A percentile compares a stretch with the other conserved stretches of the same genome.
Evolutionary conservation across 2,329 filamentous ascomycete genomes (phyloP).

Genomic region (Ceratocystiopsis sp.): DNA sequence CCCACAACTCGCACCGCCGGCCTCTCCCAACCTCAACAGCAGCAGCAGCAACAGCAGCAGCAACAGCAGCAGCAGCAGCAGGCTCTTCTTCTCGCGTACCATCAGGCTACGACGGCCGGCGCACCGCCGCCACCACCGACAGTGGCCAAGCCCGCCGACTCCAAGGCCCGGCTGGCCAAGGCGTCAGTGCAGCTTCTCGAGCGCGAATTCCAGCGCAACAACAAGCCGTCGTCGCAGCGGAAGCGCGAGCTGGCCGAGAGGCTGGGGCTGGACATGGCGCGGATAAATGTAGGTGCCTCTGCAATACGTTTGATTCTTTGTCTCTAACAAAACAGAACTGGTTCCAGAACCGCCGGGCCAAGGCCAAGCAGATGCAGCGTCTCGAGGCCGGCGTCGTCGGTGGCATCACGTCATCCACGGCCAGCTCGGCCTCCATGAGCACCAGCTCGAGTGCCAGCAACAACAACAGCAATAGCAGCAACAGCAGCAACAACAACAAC

Average conservation of each 20-base stretch:
- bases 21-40: background rate
- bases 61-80: no score
- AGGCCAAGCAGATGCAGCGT: slow-evolving; percentile 45
- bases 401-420: slow-evolving; percentile 20
- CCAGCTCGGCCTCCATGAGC: slow-evolving; percentile 16
- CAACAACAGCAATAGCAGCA: no score
- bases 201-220: slow-evolving; percentile 44
- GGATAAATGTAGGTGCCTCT: slow-evolving; percentile 37
- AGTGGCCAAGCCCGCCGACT: slow-evolving; percentile 24
- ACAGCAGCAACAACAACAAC: no score
- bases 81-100: no score
- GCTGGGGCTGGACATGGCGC: slow-evolving; percentile 44
- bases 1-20: no score
- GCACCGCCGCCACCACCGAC: no score
- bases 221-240: slow-evolving; percentile 43
- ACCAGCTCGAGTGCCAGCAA: no score
- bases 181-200: slow-evolving; percentile 43
- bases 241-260: slow-evolving; percentile 44
- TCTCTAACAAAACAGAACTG: slow-evolving; percentile 34
- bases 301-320: background rate
- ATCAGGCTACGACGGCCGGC: no score
- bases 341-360: slow-evolving; percentile 50
- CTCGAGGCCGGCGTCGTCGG: slow-evolving; percentile 33
- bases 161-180: slow-evolving; percentile 37
- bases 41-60: slow-evolving; percentile 1